Conservation (phyloP, 139 green algal species). For the Astrephomene gubernaculifera region DNA sequence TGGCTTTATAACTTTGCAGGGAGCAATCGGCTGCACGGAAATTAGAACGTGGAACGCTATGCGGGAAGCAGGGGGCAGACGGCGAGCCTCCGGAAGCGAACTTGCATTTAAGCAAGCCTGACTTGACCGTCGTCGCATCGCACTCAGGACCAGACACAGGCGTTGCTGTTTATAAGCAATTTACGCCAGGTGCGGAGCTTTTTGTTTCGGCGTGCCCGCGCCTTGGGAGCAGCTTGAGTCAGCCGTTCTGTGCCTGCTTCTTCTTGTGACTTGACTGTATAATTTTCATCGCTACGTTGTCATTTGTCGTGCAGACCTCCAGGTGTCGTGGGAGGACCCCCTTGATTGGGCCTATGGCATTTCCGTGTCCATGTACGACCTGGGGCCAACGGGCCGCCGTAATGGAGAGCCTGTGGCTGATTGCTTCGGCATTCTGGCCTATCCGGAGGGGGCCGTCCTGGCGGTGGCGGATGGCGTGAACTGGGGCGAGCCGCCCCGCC, state of each 20-base stretch:
- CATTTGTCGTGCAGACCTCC: conserved; percentile 3
- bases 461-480: conserved; percentile 60
- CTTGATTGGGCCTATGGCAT: conserved; percentile 46
- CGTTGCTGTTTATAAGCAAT: conserved; percentile 32
- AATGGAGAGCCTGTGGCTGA: conserved; percentile 65
- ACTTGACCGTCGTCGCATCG: conserved; percentile 11
- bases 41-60: conserved; percentile 10
- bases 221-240: too few species aligned
- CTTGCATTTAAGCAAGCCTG: conserved; percentile 19
- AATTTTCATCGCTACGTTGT: too few species aligned
- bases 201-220: too few species aligned
- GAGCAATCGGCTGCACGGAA: conserved; percentile 17
- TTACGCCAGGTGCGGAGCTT: conserved; percentile 8
- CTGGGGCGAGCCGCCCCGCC: conserved; percentile 54
- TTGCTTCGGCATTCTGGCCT: conserved; percentile 54
- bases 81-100: conserved; percentile 16
- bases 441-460: conserved; percentile 42
- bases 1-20: not conserved
- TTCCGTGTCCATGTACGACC: conserved; percentile 62
- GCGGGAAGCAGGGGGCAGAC: conserved; percentile 37
- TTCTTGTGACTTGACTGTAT: too few species aligned
- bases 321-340: conserved; percentile 24
- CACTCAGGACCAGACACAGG: conserved; percentile 31
- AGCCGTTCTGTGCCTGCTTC: too few species aligned
- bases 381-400: conserved; percentile 37